A percentile compares a stretch with the other conserved stretches of the same genome.
Evolutionary conservation across 2,329 filamentous ascomycete species (phyloP).

Genomic region (Trichoderma brevicompactum): DNA sequence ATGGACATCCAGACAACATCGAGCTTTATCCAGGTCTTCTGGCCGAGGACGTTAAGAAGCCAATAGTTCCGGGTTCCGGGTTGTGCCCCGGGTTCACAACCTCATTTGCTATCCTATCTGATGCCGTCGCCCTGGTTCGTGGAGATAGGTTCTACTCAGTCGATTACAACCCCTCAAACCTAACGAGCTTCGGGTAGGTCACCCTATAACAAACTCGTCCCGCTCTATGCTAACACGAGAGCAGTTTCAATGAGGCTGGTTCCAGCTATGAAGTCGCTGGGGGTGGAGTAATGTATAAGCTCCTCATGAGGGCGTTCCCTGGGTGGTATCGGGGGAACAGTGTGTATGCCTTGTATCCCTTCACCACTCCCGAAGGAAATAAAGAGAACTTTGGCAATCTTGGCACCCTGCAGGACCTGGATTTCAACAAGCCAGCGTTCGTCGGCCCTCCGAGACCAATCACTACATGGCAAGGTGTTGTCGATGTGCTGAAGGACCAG

Average conservation of each 20-base stretch:
- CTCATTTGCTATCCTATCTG: slow-evolving; percentile 63
- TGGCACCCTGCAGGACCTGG: slow-evolving; percentile 32
- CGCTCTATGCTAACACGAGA: background rate
- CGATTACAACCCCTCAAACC: slow-evolving; percentile 46
- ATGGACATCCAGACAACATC: slow-evolving; percentile 63
- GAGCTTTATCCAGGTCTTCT: slow-evolving; percentile 69
- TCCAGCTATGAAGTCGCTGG: slow-evolving; percentile 27
- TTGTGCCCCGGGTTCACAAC: background rate
- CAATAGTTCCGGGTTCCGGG: background rate
- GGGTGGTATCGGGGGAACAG: slow-evolving; percentile 31
- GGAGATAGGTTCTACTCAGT: slow-evolving; percentile 69
- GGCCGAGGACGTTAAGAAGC: slow-evolving; percentile 65
- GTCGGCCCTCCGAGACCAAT: slow-evolving; percentile 30
- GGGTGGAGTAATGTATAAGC: slow-evolving; percentile 34
- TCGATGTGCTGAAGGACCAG: slow-evolving; percentile 36
- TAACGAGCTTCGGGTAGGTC: slow-evolving; percentile 37
- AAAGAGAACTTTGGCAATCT: slow-evolving; percentile 32
- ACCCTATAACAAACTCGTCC: background rate
- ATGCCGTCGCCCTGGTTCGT: slow-evolving; percentile 71
- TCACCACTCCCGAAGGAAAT: slow-evolving; percentile 35
- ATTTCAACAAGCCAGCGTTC: slow-evolving; percentile 35
- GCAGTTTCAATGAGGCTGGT: slow-evolving; percentile 13
- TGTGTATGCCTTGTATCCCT: slow-evolving; percentile 38
- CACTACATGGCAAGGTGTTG: slow-evolving; percentile 34
- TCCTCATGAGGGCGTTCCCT: slow-evolving; percentile 35